Conservation (phyloP, 345 rosid genomes). For the Turnera subulata region DNA sequence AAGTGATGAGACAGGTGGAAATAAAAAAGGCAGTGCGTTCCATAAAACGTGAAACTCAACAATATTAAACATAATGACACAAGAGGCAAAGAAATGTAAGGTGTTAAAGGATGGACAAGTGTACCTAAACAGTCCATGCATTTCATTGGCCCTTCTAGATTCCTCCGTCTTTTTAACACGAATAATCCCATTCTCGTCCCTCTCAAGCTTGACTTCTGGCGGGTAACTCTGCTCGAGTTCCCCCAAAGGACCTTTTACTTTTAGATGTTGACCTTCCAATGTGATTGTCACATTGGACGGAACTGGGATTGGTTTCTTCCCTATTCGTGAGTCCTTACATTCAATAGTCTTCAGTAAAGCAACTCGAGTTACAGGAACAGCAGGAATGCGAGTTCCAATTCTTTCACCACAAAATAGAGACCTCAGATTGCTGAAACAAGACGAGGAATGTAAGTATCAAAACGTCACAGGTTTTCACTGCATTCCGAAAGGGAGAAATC, state of each 20-base stretch:
- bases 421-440: conserved; percentile 54
- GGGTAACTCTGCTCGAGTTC: conserved; percentile 73
- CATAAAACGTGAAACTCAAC: no score
- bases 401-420: conserved; percentile 66
- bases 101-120: conserved; percentile 7
- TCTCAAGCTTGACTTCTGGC: conserved; percentile 65
- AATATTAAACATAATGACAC: not conserved
- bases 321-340: conserved; percentile 92
- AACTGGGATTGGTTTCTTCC: conserved; percentile 76
- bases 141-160: conserved; percentile 89
- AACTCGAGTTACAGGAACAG: conserved; percentile 32
- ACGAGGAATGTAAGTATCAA: not conserved
- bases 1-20: no score
- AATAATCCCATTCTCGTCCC: conserved; percentile 58
- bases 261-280: conserved; percentile 61
- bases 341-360: conserved; percentile 50
- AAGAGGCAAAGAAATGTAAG: conserved; percentile 1
- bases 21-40: no score
- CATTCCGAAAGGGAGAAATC: no score
- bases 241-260: conserved; percentile 89
- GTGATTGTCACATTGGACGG: conserved; percentile 73
- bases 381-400: conserved; percentile 36
- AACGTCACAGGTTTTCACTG: no score
- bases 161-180: conserved; percentile 68
- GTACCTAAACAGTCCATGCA: conserved; percentile 98